Percentiles rank a stretch among this genome's conserved stretches.
Conservation (phyloP, 1,284 basidiomycete genomes). For the Laetiporus sulphureus region DNA sequence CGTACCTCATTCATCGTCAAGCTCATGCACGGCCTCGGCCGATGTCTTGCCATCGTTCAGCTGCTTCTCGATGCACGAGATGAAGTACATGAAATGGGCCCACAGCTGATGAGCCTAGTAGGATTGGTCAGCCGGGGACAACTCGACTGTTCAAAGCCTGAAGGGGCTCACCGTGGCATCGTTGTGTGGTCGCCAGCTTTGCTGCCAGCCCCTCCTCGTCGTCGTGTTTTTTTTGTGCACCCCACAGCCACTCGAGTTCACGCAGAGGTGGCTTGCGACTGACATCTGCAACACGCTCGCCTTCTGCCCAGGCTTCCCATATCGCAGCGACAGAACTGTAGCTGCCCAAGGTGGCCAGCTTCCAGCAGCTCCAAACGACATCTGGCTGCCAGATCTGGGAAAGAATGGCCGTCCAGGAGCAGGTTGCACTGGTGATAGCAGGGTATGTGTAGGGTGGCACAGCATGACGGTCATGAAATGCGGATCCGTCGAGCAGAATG, state of each 20-base stretch:
- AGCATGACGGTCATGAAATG: too few relatives aligned
- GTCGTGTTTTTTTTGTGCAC: not conserved
- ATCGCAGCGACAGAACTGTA: not conserved
- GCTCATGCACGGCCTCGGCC: not conserved
- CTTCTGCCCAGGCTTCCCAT: not conserved
- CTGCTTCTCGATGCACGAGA: not conserved
- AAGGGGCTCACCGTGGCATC: not conserved
- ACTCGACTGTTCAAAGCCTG: not conserved
- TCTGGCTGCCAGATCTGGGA: not conserved
- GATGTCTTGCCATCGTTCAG: not conserved
- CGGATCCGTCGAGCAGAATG: too few relatives aligned
- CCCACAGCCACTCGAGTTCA: not conserved
- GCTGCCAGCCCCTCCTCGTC: not conserved
- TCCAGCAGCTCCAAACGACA: not conserved
- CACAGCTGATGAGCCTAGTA: not conserved
- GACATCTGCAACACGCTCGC: not conserved
- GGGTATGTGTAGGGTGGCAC: too few relatives aligned
- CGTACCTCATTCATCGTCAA: not conserved
- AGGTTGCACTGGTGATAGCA: not conserved
- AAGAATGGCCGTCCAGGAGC: not conserved
- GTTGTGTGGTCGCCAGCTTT: not conserved
- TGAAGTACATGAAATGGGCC: not conserved
- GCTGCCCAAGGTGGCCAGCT: not conserved
- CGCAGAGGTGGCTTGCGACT: slow-evolving; percentile 1
- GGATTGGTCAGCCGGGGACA: not conserved